Conservation (phyloP, 1,284 basidiomycete species). For the Anthracocystis panici-leucophaei region DNA sequence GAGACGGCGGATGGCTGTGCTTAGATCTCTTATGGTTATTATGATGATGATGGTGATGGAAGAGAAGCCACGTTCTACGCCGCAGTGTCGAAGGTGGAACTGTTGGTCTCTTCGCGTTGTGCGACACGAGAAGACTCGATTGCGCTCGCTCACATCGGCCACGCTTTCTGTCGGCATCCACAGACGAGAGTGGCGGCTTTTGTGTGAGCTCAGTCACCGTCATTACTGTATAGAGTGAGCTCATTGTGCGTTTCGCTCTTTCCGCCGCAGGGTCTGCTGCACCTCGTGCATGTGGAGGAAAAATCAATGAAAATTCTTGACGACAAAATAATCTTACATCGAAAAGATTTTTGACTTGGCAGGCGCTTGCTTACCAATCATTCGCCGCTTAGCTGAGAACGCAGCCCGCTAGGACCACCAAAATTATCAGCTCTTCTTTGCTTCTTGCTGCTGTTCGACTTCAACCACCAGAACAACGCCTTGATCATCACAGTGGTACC, state of each 20-base stretch:
- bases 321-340: constrained; percentile 3
- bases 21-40: background rate
- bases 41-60: background rate
- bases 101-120: constrained; percentile 19
- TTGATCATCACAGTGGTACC: background rate
- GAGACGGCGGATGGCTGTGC: too few relatives aligned
- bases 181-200: background rate
- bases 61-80: background rate
- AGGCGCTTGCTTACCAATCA: constrained; percentile 31
- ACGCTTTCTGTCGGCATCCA: constrained; percentile 5
- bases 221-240: constrained; percentile 11
- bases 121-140: constrained; percentile 9
- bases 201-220: background rate
- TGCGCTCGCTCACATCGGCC: constrained; percentile 4
- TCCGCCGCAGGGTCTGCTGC: constrained; percentile 39
- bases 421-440: background rate
- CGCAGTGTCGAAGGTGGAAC: background rate
- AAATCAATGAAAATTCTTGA: background rate
- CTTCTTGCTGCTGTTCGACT: constrained; percentile 1
- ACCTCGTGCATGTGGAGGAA: constrained; percentile 27
- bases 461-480: background rate
- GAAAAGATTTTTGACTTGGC: background rate
- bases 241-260: constrained; percentile 29
- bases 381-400: constrained; percentile 31
- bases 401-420: constrained; percentile 27